Evolutionary conservation across 805 yeast species (phyloP).

Genomic region (Candida morakotiae): DNA sequence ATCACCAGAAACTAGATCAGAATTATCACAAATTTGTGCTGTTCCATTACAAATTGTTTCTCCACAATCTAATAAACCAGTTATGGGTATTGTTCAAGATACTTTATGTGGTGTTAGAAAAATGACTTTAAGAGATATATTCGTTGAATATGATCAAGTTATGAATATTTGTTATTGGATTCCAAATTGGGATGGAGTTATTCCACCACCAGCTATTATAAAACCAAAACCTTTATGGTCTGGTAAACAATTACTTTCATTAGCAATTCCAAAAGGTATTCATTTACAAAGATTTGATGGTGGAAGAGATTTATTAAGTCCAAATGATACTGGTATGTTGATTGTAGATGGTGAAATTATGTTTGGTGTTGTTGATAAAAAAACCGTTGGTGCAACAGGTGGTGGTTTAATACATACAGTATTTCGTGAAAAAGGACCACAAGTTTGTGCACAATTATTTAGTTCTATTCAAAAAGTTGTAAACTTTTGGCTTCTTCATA

Average conservation of each 20-base stretch:
- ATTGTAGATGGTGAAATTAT: conserved; percentile 93
- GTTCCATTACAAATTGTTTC: conserved; percentile 97
- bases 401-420: conserved; percentile 98
- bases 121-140: conserved; percentile 86
- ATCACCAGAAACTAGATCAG: conserved; percentile 96
- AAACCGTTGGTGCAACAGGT: conserved; percentile 96
- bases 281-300: conserved; percentile 93
- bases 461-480: conserved; percentile 93
- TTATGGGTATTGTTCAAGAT: conserved; percentile 99
- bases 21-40: conserved; percentile 89
- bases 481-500: conserved; percentile 93
- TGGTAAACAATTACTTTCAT: conserved; percentile 90
- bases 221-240: conserved; percentile 97
- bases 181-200: conserved; percentile 97
- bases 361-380: conserved; percentile 97
- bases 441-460: conserved; percentile 82
- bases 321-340: conserved; percentile 94
- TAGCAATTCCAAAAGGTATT: conserved; percentile 94
- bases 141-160: conserved; percentile 87
- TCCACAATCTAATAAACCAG: conserved; percentile 98
- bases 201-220: conserved; percentile 90
- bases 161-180: conserved; percentile 98
- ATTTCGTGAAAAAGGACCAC: conserved; percentile 95
- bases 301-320: conserved; percentile 74
- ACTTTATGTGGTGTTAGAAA: conserved; percentile 96